Evolutionary conservation across 192 early-diverging fungal species (phyloP).

Genomic region (Allomyces macrogynus): DNA sequence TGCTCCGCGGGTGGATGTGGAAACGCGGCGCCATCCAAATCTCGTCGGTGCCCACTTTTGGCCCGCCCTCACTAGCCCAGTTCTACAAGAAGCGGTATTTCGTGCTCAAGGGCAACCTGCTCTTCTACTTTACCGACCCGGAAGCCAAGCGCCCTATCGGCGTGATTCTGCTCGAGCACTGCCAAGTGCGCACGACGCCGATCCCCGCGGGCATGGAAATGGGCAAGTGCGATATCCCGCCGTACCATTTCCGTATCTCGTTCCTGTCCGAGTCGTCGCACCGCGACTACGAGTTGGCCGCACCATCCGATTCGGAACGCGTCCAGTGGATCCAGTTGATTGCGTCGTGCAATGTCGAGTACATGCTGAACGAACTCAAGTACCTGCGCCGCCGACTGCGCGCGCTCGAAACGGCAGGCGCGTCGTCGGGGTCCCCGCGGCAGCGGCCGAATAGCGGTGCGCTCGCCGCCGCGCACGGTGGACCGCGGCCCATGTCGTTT

Average conservation of each 20-base stretch:
- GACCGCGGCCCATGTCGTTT: too few species aligned
- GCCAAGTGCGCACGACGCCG: background rate
- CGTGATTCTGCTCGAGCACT: background rate
- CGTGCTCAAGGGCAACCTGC: background rate
- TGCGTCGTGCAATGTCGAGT: background rate
- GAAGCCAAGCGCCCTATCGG: background rate
- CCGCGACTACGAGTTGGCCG: background rate
- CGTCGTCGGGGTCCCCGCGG: too few species aligned
- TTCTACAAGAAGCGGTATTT: background rate
- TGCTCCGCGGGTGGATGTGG: background rate
- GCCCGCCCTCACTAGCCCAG: background rate
- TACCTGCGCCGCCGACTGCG: background rate
- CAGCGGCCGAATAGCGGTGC: too few species aligned
- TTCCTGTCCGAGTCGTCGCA: background rate
- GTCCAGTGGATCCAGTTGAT: background rate
- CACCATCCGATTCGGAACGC: background rate
- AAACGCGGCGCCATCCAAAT: background rate
- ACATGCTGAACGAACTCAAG: background rate
- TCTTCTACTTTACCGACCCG: background rate
- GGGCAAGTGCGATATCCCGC: background rate
- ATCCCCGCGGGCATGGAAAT: background rate
- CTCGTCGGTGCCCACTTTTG: background rate
- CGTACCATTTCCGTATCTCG: background rate
- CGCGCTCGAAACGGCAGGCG: too few species aligned
- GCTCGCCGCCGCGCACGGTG: too few species aligned